phyloP scores from a whole-genome alignment of 169 alveolate genomes.

The Babesia ovis region DNA sequence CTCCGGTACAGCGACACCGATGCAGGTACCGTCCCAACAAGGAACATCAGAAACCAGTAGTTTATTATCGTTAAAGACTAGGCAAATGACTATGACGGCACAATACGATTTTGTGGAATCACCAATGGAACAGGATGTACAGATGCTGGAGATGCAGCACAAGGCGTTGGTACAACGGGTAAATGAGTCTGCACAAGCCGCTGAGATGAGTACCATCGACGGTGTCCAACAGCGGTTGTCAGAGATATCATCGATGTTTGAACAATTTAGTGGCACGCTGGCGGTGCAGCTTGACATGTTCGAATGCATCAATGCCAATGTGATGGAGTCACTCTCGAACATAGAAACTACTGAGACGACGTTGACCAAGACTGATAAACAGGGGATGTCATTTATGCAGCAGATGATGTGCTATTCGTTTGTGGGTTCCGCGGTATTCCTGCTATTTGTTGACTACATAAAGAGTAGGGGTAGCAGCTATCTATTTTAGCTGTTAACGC shows the following conservation, averaged over 20 bases:
- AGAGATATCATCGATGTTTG: constrained; percentile 72
- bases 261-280: constrained; percentile 60
- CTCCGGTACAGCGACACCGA: background rate
- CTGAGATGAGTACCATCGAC: constrained; percentile 49
- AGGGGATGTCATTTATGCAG: constrained; percentile 53
- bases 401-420: constrained; percentile 52
- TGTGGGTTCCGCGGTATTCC: constrained; percentile 49
- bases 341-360: constrained; percentile 63
- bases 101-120: constrained; percentile 6
- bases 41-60: background rate
- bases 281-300: constrained; percentile 62
- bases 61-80: background rate
- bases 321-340: constrained; percentile 60
- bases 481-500: constrained; percentile 2
- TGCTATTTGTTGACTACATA: constrained; percentile 57
- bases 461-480: constrained; percentile 53
- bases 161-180: constrained; percentile 36
- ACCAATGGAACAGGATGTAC: constrained; percentile 3
- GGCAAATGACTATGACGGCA: background rate
- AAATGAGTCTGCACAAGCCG: constrained; percentile 37
- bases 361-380: constrained; percentile 48
- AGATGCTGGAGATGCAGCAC: constrained; percentile 39
- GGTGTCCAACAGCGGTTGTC: constrained; percentile 58
- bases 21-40: background rate
- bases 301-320: constrained; percentile 62